Evolutionary conservation across 495 filamentous ascomycete species (phyloP), one percentile per base, ranked within the genome.

Genomic region (Aspergillus asperescens): DNA sequence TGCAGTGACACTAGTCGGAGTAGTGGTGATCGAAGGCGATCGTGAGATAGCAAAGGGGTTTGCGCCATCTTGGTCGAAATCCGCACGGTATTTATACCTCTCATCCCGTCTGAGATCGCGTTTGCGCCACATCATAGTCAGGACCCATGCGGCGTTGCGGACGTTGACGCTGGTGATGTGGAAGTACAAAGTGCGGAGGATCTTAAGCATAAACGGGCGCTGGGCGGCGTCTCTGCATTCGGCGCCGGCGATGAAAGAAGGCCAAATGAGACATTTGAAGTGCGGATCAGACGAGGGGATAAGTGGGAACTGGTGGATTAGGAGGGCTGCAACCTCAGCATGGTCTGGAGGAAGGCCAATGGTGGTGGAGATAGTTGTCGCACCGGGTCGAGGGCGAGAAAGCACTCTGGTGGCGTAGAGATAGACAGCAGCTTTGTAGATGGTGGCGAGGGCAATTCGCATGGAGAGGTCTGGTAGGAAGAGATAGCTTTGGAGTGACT

Each of bases 191-290:
- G 62, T 52, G 7, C 63, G 61, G 3, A 76, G 63, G 7, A 59
- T 67, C 20, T 71, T 64, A 4, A 76, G 61, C 9, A 73, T 59
- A 13, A 70, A 55, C 0, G 63, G 56, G 0, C 73, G 67, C 20
- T 71, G 67, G 15, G 64, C 59, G 10, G 65, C 46, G 8, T 69
- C 62, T 9, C 60, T 63, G 35, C 69, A 73, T 45, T 76, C 73
- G 3, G 70, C 73, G 44, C 73, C 73, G 2, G 71, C 71, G 41
- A 76, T 76, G 58, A 76, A 76, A 3, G 73, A 68, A 0, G 71
- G 71, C 73, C 73, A 76, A 18, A 76, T 75, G 27, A 73, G 68
- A 45, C 73, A 75, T 58, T 76, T 76, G 63, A 75, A 75, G 50
- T 76, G 73, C 9, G 68, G 62, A 25, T 76, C 73, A 0, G 70